Percentiles rank a stretch among this genome's conserved stretches.
phyloP scores from a whole-genome alignment of 352 stramenopile genomes.

The Pythium dissotocum region DNA sequence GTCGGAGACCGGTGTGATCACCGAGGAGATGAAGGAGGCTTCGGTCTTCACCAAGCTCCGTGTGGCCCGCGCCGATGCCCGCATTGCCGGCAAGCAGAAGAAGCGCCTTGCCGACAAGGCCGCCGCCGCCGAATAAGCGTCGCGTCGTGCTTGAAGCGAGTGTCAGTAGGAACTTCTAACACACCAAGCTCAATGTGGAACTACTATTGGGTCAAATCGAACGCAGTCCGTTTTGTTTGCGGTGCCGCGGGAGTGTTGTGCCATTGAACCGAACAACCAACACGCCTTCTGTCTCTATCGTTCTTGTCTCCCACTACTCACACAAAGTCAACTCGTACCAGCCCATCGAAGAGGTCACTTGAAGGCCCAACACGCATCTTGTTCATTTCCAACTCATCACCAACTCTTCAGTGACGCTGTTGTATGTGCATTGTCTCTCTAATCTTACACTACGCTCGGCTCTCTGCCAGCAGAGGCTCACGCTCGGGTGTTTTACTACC shows the following conservation, averaged over 20 bases:
- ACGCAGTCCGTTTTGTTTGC: slow-evolving; percentile 14
- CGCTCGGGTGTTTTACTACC: slow-evolving; percentile 44
- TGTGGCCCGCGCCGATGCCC: slow-evolving; percentile 82
- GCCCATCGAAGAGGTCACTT: too few species aligned
- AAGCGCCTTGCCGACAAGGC: slow-evolving; percentile 90
- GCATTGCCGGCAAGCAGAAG: slow-evolving; percentile 87
- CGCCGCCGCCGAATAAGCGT: slow-evolving; percentile 77
- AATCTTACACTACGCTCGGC: slow-evolving; percentile 10
- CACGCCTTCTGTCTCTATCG: background rate
- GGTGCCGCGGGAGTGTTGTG: slow-evolving; percentile 6
- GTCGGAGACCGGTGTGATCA: slow-evolving; percentile 81
- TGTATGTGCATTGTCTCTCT: background rate
- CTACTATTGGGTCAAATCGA: slow-evolving; percentile 28
- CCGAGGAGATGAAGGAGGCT: slow-evolving; percentile 85
- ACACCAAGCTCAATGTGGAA: slow-evolving; percentile 37
- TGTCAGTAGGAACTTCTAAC: slow-evolving; percentile 39
- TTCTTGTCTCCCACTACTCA: background rate
- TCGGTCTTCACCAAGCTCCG: slow-evolving; percentile 84
- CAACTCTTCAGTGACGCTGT: too few species aligned
- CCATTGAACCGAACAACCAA: slow-evolving; percentile 6
- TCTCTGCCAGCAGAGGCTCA: slow-evolving; percentile 46
- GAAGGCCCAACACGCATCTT: too few species aligned
- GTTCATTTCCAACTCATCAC: too few species aligned
- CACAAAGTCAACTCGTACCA: too few species aligned
- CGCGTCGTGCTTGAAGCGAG: slow-evolving; percentile 15